phyloP scores from a whole-genome alignment of 257 asterid species.

The Ajuga chamaepitys region DNA sequence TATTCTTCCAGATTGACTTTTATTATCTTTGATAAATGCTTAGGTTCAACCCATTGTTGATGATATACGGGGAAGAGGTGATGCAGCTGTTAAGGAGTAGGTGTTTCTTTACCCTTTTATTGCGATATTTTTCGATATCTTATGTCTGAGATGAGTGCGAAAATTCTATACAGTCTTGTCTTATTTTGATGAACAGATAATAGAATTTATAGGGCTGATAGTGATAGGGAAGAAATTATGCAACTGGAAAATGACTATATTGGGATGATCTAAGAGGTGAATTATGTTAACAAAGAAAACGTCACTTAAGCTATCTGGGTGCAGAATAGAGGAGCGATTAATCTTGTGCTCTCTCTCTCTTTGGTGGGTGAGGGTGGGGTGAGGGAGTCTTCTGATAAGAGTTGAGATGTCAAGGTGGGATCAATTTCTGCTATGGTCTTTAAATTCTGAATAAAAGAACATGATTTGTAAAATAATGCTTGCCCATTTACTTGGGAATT shows the following conservation, averaged over 20 bases:
- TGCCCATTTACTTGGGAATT: background rate
- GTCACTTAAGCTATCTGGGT: background rate
- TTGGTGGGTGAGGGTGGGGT: too few relatives aligned
- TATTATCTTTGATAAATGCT: constrained; percentile 2
- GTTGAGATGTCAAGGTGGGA: background rate
- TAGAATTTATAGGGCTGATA: background rate
- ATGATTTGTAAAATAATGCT: background rate
- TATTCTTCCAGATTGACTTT: background rate
- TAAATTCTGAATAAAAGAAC: background rate
- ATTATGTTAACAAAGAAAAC: background rate
- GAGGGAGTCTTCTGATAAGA: background rate
- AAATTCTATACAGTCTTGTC: background rate
- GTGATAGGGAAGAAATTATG: background rate
- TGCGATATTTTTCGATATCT: constrained; percentile 12
- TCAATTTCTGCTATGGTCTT: background rate
- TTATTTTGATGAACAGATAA: background rate
- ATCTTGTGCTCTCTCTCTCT: background rate
- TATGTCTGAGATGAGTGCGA: constrained; percentile 2
- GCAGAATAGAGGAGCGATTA: background rate
- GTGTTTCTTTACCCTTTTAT: constrained; percentile 33
- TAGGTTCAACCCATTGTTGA: constrained; percentile 98
- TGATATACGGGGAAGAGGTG: constrained; percentile 75
- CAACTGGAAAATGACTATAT: background rate
- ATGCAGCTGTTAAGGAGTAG: constrained; percentile 90
- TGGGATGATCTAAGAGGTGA: background rate